Evolutionary conservation across 768 basidiomycete species (phyloP).

Genomic region (Rhodotorula graminis): DNA sequence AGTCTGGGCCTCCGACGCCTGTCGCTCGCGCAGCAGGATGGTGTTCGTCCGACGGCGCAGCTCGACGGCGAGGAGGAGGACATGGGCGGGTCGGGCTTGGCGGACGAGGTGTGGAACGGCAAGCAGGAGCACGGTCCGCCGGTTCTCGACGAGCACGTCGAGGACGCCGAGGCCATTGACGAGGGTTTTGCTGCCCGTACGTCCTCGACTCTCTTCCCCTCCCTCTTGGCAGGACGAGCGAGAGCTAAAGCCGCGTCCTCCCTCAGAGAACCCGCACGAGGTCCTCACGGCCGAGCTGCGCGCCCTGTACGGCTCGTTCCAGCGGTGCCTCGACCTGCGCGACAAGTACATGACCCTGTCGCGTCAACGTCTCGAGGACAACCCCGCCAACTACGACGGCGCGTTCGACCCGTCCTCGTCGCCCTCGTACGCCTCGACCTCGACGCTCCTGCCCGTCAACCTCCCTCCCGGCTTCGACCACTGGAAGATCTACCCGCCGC

Average conservation of each 20-base stretch:
- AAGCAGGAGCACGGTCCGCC: constrained; percentile 19
- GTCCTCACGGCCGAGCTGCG: constrained; percentile 45
- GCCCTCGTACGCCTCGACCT: constrained; percentile 19
- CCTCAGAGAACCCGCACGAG: constrained; percentile 33
- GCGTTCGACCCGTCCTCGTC: constrained; percentile 50
- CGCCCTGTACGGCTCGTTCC: constrained; percentile 62
- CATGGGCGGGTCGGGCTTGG: not conserved
- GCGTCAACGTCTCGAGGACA: constrained; percentile 85
- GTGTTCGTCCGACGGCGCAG: too few species aligned
- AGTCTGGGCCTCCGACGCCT: constrained; percentile 5
- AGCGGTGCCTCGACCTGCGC: constrained; percentile 75
- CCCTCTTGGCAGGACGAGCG: not conserved
- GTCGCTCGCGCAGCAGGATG: not conserved
- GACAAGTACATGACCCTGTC: constrained; percentile 92
- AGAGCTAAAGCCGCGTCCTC: not conserved
- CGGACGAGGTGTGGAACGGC: not conserved
- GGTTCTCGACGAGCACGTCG: constrained; percentile 17
- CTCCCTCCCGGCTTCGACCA: constrained; percentile 56
- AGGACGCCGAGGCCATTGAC: constrained; percentile 35
- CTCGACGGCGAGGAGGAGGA: too few species aligned
- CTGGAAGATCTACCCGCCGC: constrained; percentile 88
- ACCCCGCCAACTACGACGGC: constrained; percentile 86
- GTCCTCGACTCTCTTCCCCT: not conserved
- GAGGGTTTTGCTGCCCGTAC: constrained; percentile 29
- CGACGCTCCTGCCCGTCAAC: constrained; percentile 59